A percentile compares a stretch with the other conserved stretches of the same genome.
Conservation (phyloP, 108 stramenopile genomes). For the Pseudonitzschia pungens region DNA sequence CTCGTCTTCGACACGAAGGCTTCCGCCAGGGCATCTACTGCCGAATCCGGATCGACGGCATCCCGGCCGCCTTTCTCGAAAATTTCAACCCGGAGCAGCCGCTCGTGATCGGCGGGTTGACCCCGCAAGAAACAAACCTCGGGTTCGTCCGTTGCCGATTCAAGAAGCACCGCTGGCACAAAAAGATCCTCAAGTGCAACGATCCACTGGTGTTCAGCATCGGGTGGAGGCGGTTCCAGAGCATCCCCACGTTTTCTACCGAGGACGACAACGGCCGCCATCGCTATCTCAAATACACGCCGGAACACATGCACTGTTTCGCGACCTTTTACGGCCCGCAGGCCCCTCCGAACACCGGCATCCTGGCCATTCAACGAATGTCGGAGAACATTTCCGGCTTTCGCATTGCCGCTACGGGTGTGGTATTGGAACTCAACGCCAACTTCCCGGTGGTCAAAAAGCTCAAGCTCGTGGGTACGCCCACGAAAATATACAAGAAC, state of each 20-base stretch:
- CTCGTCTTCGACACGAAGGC: slow-evolving; percentile 85
- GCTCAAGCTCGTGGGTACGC: slow-evolving; percentile 97
- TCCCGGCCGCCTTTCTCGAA: slow-evolving; percentile 83
- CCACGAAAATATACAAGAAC: slow-evolving; percentile 95
- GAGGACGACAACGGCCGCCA: slow-evolving; percentile 46
- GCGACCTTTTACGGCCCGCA: slow-evolving; percentile 95
- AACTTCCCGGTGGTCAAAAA: slow-evolving; percentile 96
- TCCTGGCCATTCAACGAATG: slow-evolving; percentile 91
- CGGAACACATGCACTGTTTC: slow-evolving; percentile 99
- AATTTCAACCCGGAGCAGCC: slow-evolving; percentile 84
- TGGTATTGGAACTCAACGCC: slow-evolving; percentile 90
- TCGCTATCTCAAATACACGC: slow-evolving; percentile 97
- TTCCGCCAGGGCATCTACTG: slow-evolving; percentile 94
- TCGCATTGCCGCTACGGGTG: slow-evolving; percentile 94
- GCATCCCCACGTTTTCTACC: slow-evolving; percentile 83
- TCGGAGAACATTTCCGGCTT: slow-evolving; percentile 77
- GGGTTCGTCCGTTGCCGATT: slow-evolving; percentile 88
- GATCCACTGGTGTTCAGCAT: slow-evolving; percentile 96
- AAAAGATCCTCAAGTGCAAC: slow-evolving; percentile 86
- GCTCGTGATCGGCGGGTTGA: slow-evolving; percentile 92
- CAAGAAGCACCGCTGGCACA: slow-evolving; percentile 99
- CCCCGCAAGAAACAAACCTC: slow-evolving; percentile 87
- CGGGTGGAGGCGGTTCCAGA: slow-evolving; percentile 98
- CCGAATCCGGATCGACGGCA: slow-evolving; percentile 80
- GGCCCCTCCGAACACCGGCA: slow-evolving; percentile 93